phyloP scores from a whole-genome alignment of 2,329 filamentous ascomycete species.

The Dryadomyces quercus-mongolicae region DNA sequence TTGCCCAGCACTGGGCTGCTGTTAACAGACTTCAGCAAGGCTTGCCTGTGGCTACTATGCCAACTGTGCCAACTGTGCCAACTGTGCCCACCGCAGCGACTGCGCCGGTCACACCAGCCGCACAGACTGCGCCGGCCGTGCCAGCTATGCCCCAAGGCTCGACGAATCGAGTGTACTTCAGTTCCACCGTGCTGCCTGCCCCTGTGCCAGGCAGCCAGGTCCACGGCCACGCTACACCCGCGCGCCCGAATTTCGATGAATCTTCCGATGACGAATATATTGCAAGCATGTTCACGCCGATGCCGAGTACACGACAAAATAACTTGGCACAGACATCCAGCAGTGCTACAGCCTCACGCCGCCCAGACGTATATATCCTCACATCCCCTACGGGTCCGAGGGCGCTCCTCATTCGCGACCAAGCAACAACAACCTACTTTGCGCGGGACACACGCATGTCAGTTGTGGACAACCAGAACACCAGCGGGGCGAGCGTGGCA shows the following conservation, averaged over 20 bases:
- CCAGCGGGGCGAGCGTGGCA: neutral
- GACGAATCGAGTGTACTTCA: neutral
- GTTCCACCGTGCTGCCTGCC: neutral
- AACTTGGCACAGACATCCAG: slow-evolving; percentile 11
- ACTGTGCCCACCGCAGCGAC: neutral
- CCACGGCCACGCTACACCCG: neutral
- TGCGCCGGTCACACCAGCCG: no score
- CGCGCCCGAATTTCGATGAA: neutral
- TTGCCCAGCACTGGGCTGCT: neutral
- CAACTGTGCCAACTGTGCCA: neutral
- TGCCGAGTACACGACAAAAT: slow-evolving; percentile 6
- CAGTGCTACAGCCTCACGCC: slow-evolving; percentile 14
- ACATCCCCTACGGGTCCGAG: slow-evolving; percentile 48
- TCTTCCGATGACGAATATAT: neutral
- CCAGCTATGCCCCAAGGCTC: neutral
- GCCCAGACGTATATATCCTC: slow-evolving; percentile 46
- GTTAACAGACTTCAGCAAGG: neutral
- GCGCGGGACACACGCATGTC: neutral
- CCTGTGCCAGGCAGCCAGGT: no score
- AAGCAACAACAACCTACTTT: slow-evolving; percentile 31
- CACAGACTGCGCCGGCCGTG: no score
- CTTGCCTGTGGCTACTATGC: neutral
- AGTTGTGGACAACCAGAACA: neutral
- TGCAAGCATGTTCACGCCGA: no score
- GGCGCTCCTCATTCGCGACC: slow-evolving; percentile 42